Evolutionary conservation across 768 basidiomycete genomes (phyloP).

Genomic region (Tricholomella constricta): DNA sequence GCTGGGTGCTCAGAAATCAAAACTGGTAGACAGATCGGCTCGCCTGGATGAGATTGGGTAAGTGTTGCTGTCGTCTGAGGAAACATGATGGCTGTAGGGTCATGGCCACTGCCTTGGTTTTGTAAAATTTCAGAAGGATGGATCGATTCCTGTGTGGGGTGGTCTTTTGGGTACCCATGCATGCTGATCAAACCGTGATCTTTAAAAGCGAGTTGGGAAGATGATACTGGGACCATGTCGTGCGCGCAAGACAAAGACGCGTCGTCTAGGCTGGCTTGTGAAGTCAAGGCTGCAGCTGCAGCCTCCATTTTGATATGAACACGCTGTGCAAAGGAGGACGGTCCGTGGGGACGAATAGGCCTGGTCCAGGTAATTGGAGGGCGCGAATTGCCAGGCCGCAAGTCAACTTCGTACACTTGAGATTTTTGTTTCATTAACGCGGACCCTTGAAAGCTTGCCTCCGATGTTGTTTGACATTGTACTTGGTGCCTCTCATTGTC

Average conservation of each 20-base stretch:
- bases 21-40: background rate
- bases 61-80: background rate
- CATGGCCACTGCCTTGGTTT: background rate
- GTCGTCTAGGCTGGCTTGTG: background rate
- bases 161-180: background rate
- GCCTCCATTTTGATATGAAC: conserved; percentile 43
- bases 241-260: background rate
- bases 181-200: too few species aligned
- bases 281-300: conserved; percentile 3
- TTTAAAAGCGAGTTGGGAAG: too few species aligned
- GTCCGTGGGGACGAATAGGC: conserved; percentile 12
- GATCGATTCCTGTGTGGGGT: background rate
- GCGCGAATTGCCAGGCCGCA: conserved; percentile 10
- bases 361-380: conserved; percentile 1
- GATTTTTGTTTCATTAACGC: background rate
- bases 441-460: conserved; percentile 13
- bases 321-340: conserved; percentile 44
- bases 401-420: background rate
- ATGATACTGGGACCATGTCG: too few species aligned
- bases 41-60: background rate
- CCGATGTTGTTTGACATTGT: background rate
- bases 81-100: background rate
- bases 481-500: background rate
- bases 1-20: background rate
- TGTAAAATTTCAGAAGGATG: background rate